These are phyloP conservation scores for Ogataea nitratoaversa DNA, from an alignment of 805 yeast species.

Conservation along the genomic window DNA sequence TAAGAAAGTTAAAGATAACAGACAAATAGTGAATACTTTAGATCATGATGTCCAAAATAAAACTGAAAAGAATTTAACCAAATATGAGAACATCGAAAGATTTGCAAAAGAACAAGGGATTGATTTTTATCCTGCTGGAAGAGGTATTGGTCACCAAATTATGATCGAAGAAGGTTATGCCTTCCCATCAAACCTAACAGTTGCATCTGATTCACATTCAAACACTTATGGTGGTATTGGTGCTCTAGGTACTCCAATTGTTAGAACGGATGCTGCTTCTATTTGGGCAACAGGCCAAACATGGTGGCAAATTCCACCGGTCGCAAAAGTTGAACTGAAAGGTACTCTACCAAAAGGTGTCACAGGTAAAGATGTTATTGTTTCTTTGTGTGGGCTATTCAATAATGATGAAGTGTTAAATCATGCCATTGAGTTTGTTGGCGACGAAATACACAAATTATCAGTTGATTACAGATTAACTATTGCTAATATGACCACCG, in stretches of 20 bases:
- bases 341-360: slow-evolving; percentile 83
- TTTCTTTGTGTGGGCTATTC: slow-evolving; percentile 90
- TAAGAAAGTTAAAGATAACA: slow-evolving; percentile 69
- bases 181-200: slow-evolving; percentile 87
- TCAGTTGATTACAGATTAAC: slow-evolving; percentile 84
- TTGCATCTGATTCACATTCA: slow-evolving; percentile 96
- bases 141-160: slow-evolving; percentile 98
- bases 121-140: slow-evolving; percentile 97
- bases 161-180: slow-evolving; percentile 99
- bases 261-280: slow-evolving; percentile 97
- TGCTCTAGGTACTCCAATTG: slow-evolving; percentile 93
- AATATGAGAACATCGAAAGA: slow-evolving; percentile 81
- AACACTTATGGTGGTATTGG: slow-evolving; percentile 98
- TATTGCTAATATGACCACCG: slow-evolving; percentile 96
- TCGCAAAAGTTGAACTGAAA: slow-evolving; percentile 83
- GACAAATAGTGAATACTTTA: slow-evolving; percentile 92
- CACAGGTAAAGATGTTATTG: slow-evolving; percentile 95
- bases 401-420: slow-evolving; percentile 89
- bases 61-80: slow-evolving; percentile 79
- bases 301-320: slow-evolving; percentile 99
- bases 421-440: slow-evolving; percentile 91
- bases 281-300: slow-evolving; percentile 99
- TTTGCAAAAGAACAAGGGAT: slow-evolving; percentile 89
- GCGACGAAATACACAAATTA: slow-evolving; percentile 66
- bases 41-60: slow-evolving; percentile 98